Percentiles rank a stretch among this genome's conserved stretches.
Conservation (phyloP, 2,329 filamentous ascomycete genomes). For the Pleurostoma richardsiae region DNA sequence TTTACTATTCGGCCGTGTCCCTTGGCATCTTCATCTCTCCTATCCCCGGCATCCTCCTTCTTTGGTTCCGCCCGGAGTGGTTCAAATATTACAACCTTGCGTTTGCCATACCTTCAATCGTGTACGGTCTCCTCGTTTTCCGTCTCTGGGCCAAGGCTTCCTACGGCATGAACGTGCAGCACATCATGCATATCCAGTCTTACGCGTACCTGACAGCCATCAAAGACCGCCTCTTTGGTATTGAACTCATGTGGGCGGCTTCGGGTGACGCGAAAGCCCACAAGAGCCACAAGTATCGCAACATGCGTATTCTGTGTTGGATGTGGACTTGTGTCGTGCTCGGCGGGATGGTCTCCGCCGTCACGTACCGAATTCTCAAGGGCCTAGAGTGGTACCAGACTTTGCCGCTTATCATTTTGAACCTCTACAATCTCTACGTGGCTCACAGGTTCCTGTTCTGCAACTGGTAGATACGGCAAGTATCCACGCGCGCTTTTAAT, state of each 20-base stretch:
- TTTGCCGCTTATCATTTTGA: conserved; percentile 29
- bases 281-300: conserved; percentile 35
- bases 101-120: conserved; percentile 31
- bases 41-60: conserved; percentile 31
- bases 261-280: conserved; percentile 32
- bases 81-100: conserved; percentile 39
- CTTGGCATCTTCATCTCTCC: conserved; percentile 33
- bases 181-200: conserved; percentile 32
- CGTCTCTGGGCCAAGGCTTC: conserved; percentile 31
- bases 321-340: conserved; percentile 26
- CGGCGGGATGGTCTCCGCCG: conserved; percentile 25
- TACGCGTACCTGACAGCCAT: conserved; percentile 36
- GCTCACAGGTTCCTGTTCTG: conserved; percentile 32
- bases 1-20: conserved; percentile 34
- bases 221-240: conserved; percentile 32
- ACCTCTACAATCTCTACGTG: conserved; percentile 31
- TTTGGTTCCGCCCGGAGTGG: conserved; percentile 30
- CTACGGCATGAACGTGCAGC: conserved; percentile 36
- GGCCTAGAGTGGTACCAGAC: conserved; percentile 32
- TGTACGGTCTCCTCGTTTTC: conserved; percentile 31
- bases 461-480: conserved; percentile 13
- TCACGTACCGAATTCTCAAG: conserved; percentile 24
- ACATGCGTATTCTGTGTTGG: conserved; percentile 33
- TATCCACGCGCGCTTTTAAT: too few relatives aligned
- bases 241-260: conserved; percentile 31